Evolutionary conservation across 495 filamentous ascomycete genomes (phyloP), one percentile per base, ranked within the genome.

Genomic region (Arthonia radiata): DNA sequence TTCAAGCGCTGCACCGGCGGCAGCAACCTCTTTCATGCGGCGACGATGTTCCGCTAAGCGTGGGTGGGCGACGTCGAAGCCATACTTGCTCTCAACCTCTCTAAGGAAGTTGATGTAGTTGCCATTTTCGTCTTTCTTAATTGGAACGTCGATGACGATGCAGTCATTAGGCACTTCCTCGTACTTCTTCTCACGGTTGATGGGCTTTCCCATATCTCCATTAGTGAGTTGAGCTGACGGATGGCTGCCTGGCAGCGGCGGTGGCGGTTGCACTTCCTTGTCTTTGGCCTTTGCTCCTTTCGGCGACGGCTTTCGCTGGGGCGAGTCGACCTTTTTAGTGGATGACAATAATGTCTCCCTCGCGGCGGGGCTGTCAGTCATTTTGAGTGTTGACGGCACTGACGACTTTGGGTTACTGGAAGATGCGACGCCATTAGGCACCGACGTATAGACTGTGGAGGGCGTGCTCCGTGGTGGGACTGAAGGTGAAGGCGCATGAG

Each of bases 91-190:
- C 44, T 90, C 79, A 13, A 86, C 83, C 41, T 94, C 53, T 25
- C 78, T 77, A 34, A 83, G 80, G 39, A 94, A 93, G 44, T 94
- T 94, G 46, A 97, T 63, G 33, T 83, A 83, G 30, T 82, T 75
- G 42, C 91, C 86, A 10, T 58, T 65, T 35, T 73, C 68, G 15
- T 76, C 75, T n/a, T n/a, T n/a, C 18, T 72, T 58, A 21, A 97
- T 50, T 1, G 77, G 67, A 31, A 97, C 64, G 27, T 79, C 67
- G 2, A 97, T 51, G 31, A 89, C 57, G 32, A 97, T 89, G 25
- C 71, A 22, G 6, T 22, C 19, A 22, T 22, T 22, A 6, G 19
- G 19, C 19, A 22, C 19, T 22, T 22, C 19, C 19, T 6, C 19
- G 11, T 22, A 22, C 19, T 22, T 6, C 11, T 22, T 22, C 19